A percentile compares a stretch with the other conserved stretches of the same genome.
phyloP scores from a whole-genome alignment of 1,139 yeast species.

The Saccharomyces pastorianus region DNA sequence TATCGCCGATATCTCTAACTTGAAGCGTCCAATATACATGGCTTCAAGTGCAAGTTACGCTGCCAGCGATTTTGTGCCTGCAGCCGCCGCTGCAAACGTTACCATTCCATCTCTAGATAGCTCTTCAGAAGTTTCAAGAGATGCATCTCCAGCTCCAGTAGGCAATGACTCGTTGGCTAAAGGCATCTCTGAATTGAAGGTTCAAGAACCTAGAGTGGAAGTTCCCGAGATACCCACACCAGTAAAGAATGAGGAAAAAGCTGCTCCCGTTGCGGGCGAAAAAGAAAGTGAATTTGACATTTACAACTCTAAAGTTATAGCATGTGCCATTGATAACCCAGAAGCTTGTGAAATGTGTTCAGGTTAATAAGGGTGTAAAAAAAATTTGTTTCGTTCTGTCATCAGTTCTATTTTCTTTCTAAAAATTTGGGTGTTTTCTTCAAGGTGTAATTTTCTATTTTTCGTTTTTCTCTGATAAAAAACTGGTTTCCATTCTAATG shows the following conservation, averaged over 20 bases:
- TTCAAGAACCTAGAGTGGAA: conserved; percentile 19
- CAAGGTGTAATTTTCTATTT: background rate
- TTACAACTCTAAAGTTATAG: conserved; percentile 85
- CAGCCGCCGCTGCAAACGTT: conserved; percentile 5
- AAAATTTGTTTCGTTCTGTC: background rate
- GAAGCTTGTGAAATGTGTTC: conserved; percentile 99
- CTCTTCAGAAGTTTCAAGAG: conserved; percentile 27
- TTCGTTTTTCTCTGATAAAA: background rate
- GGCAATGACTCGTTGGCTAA: conserved; percentile 25
- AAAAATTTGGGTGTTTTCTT: background rate
- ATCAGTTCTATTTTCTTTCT: background rate
- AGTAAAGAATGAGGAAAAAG: conserved; percentile 14
- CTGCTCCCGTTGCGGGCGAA: conserved; percentile 12
- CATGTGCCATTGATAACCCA: conserved; percentile 94
- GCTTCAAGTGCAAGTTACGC: conserved; percentile 31
- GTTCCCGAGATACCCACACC: conserved; percentile 25
- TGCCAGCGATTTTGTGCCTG: conserved; percentile 29
- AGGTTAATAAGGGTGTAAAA: conserved; percentile 43
- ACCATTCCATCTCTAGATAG: conserved; percentile 8
- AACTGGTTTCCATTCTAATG: background rate
- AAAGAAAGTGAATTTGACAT: conserved; percentile 48
- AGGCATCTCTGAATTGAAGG: conserved; percentile 21
- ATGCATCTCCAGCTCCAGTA: conserved; percentile 19
- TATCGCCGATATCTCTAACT: conserved; percentile 45
- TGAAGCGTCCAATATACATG: conserved; percentile 45